Percentiles rank a stretch among this genome's conserved stretches.
Evolutionary conservation across 805 yeast genomes (phyloP).

Genomic region (Candida rishiriensis): DNA sequence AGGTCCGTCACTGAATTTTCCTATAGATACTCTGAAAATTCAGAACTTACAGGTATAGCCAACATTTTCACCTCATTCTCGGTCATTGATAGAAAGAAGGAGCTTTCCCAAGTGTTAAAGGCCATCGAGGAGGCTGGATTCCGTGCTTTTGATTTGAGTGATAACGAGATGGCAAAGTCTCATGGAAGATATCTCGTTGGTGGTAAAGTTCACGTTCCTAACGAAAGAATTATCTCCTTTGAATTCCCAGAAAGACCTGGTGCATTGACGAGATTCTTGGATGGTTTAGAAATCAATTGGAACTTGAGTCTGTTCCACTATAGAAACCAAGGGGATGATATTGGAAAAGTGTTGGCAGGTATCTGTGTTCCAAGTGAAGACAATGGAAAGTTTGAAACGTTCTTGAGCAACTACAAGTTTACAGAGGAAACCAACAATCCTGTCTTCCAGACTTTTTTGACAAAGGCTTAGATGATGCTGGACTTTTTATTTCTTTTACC

Average conservation of each 20-base stretch:
- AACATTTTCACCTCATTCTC: slow-evolving; percentile 84
- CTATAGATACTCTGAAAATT: slow-evolving; percentile 61
- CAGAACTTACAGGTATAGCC: slow-evolving; percentile 46
- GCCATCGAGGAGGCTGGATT: slow-evolving; percentile 61
- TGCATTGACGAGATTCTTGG: slow-evolving; percentile 78
- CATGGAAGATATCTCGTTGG: slow-evolving; percentile 97
- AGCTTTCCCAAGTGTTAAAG: slow-evolving; percentile 58
- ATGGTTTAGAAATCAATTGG: slow-evolving; percentile 72
- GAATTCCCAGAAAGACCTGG: slow-evolving; percentile 99
- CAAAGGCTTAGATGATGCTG: slow-evolving; percentile 4
- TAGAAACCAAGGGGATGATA: slow-evolving; percentile 94
- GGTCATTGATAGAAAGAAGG: slow-evolving; percentile 71
- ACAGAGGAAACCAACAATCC: slow-evolving; percentile 79
- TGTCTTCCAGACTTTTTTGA: slow-evolving; percentile 77
- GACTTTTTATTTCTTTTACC: not conserved
- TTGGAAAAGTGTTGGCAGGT: slow-evolving; percentile 90
- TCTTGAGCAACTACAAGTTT: slow-evolving; percentile 66
- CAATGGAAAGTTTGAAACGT: slow-evolving; percentile 57
- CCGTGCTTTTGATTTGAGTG: slow-evolving; percentile 77
- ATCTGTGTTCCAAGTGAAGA: slow-evolving; percentile 76
- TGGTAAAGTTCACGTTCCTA: slow-evolving; percentile 68
- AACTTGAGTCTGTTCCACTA: slow-evolving; percentile 93
- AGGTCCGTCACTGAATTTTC: slow-evolving; percentile 92
- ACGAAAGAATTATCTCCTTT: slow-evolving; percentile 77
- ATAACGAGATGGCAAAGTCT: slow-evolving; percentile 90